These are phyloP conservation scores for Suillus hirtellus DNA, from an alignment of 768 basidiomycete species.

Conservation along the genomic window DNA sequence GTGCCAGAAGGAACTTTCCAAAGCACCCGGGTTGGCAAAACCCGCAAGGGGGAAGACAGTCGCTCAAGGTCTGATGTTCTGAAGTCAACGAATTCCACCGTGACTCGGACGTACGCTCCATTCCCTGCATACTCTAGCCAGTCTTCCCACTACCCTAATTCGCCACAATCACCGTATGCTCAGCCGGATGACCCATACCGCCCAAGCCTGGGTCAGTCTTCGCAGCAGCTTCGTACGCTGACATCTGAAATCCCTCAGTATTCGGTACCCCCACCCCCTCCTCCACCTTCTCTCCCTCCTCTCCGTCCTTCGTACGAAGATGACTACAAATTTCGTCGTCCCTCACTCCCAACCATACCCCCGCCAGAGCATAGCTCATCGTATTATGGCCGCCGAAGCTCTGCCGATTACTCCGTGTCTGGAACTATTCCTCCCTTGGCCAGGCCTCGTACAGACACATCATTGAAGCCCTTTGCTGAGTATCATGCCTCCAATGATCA, in stretches of 20 bases:
- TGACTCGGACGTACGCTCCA: constrained; percentile 42
- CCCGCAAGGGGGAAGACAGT: constrained; percentile 43
- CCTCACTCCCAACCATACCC: constrained; percentile 26
- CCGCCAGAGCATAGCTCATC: constrained; percentile 13
- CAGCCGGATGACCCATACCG: constrained; percentile 25
- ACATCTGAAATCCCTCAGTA: constrained; percentile 28
- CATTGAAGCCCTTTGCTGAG: constrained; percentile 11
- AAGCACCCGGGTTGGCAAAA: constrained; percentile 62
- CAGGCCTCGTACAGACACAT: constrained; percentile 12
- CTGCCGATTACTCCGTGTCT: constrained; percentile 13
- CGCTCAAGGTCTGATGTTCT: constrained; percentile 34
- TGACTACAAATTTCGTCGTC: constrained; percentile 34
- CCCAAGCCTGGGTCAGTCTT: constrained; percentile 20
- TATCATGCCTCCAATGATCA: constrained; percentile 18
- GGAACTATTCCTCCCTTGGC: background rate
- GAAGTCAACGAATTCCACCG: constrained; percentile 29
- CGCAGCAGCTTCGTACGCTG: constrained; percentile 24
- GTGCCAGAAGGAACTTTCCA: constrained; percentile 70
- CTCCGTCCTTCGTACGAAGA: constrained; percentile 28
- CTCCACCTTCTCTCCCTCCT: constrained; percentile 29
- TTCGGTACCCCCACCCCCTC: constrained; percentile 28
- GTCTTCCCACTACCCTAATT: constrained; percentile 24
- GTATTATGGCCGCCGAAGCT: constrained; percentile 11
- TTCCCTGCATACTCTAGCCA: constrained; percentile 38
- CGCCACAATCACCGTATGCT: constrained; percentile 21